Evolutionary conservation across 148 eudicot species (phyloP).

Genomic region (Mesembryanthemum crystallinum): DNA sequence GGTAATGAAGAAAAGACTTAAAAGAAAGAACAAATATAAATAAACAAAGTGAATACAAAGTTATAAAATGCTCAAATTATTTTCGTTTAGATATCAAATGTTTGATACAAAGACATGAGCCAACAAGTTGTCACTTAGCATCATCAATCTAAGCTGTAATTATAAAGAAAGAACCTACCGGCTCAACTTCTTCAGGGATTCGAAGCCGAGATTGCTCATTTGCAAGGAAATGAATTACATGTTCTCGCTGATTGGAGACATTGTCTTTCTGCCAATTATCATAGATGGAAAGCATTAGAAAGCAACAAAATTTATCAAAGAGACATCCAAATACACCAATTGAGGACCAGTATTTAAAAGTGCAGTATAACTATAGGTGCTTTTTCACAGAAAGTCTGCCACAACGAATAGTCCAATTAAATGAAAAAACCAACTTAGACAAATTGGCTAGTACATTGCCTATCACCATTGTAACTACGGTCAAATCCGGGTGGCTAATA

Average conservation of each 20-base stretch:
- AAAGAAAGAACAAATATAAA: no score
- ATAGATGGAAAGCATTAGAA: constrained; percentile 16
- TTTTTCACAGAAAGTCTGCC: not conserved
- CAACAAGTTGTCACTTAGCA: not conserved
- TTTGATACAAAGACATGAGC: not conserved
- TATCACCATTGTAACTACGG: not conserved
- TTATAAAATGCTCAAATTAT: no score
- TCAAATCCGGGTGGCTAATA: not conserved
- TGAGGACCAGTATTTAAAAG: not conserved
- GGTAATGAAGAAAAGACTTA: no score
- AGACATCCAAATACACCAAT: not conserved
- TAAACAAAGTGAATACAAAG: no score
- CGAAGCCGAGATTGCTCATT: constrained; percentile 88
- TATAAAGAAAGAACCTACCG: constrained; percentile 51
- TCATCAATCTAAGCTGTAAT: constrained; percentile 8
- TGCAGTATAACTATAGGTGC: not conserved
- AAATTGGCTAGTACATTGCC: not conserved
- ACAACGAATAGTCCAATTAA: not conserved
- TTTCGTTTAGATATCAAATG: not conserved
- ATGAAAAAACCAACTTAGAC: not conserved
- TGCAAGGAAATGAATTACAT: constrained; percentile 87
- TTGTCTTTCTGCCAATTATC: constrained; percentile 70
- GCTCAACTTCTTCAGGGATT: constrained; percentile 73
- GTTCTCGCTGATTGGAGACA: constrained; percentile 93
- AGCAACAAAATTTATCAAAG: not conserved